phyloP scores from a whole-genome alignment of 2,329 filamentous ascomycete genomes.

The Verticillium nubilum region DNA sequence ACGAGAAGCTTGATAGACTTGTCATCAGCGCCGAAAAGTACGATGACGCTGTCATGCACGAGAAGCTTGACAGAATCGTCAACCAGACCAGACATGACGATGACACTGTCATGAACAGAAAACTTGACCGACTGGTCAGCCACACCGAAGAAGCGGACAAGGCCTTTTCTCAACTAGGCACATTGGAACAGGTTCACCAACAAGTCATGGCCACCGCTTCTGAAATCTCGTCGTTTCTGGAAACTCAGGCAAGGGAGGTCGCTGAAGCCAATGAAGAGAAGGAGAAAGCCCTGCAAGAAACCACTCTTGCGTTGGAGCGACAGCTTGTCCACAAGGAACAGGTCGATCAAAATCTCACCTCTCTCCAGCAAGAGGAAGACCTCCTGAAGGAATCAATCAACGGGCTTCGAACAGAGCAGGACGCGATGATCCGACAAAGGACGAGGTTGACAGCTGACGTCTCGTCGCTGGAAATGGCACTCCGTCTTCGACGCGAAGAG shows the following conservation, averaged over 20 bases:
- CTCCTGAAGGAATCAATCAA: slow-evolving; percentile 50
- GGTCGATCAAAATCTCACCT: slow-evolving; percentile 49
- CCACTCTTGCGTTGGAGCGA: slow-evolving; percentile 74
- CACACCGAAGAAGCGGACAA: slow-evolving; percentile 63
- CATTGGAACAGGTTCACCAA: slow-evolving; percentile 82
- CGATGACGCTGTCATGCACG: slow-evolving; percentile 18
- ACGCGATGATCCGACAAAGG: slow-evolving; percentile 73
- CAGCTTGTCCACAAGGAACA: slow-evolving; percentile 60
- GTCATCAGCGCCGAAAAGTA: slow-evolving; percentile 7
- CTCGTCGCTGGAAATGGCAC: slow-evolving; percentile 83
- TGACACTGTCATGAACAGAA: slow-evolving; percentile 16
- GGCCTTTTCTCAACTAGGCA: slow-evolving; percentile 69
- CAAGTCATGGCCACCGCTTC: slow-evolving; percentile 80
- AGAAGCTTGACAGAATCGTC: slow-evolving; percentile 39
- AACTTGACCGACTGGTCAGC: slow-evolving; percentile 42
- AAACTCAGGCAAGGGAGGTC: slow-evolving; percentile 68
- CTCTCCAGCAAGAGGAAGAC: slow-evolving; percentile 46
- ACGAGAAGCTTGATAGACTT: slow-evolving; percentile 19
- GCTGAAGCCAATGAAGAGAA: slow-evolving; percentile 72
- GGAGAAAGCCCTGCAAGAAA: slow-evolving; percentile 74
- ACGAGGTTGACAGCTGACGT: slow-evolving; percentile 78
- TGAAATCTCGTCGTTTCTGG: slow-evolving; percentile 78
- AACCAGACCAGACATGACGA: slow-evolving; percentile 46
- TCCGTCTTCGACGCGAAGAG: slow-evolving; percentile 85
- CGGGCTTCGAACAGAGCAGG: slow-evolving; percentile 61